Conservation (phyloP, 768 basidiomycete genomes). For the Hirschioporus abietinus region DNA sequence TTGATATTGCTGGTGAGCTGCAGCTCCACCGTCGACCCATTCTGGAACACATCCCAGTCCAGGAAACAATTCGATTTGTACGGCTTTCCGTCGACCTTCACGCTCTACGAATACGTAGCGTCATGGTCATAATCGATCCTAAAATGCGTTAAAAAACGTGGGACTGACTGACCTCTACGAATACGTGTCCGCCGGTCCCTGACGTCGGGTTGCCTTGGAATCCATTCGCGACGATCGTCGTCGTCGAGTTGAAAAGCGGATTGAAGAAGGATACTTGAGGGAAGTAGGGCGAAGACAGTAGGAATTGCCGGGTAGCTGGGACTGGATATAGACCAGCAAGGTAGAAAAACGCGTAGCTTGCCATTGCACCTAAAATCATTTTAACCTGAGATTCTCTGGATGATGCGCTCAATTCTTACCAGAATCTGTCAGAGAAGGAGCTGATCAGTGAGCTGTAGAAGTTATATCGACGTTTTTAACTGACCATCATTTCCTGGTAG, state of each 20-base stretch:
- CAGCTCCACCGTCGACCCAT: constrained; percentile 48
- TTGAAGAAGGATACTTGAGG: constrained; percentile 55
- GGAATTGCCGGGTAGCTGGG: constrained; percentile 53
- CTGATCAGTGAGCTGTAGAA: not conserved
- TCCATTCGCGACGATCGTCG: constrained; percentile 44
- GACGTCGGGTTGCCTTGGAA: constrained; percentile 48
- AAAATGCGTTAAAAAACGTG: not conserved
- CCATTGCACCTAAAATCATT: constrained; percentile 48
- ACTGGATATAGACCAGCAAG: constrained; percentile 58
- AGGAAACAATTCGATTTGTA: constrained; percentile 63
- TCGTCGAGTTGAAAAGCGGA: constrained; percentile 51
- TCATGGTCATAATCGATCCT: not conserved
- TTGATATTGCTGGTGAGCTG: constrained; percentile 49
- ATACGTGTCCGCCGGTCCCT: constrained; percentile 51
- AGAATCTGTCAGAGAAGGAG: constrained; percentile 11
- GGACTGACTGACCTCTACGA: constrained; percentile 43
- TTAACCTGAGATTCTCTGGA: not conserved
- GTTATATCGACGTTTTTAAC: not conserved
- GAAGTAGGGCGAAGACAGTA: constrained; percentile 61
- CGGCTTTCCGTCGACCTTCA: constrained; percentile 48
- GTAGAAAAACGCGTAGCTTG: constrained; percentile 53
- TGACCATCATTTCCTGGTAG: constrained; percentile 63
- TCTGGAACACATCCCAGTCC: constrained; percentile 59
- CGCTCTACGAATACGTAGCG: constrained; percentile 32
- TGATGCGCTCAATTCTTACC: constrained; percentile 6